phyloP scores from a whole-genome alignment of 108 stramenopile species.

The Tribonema minus region DNA sequence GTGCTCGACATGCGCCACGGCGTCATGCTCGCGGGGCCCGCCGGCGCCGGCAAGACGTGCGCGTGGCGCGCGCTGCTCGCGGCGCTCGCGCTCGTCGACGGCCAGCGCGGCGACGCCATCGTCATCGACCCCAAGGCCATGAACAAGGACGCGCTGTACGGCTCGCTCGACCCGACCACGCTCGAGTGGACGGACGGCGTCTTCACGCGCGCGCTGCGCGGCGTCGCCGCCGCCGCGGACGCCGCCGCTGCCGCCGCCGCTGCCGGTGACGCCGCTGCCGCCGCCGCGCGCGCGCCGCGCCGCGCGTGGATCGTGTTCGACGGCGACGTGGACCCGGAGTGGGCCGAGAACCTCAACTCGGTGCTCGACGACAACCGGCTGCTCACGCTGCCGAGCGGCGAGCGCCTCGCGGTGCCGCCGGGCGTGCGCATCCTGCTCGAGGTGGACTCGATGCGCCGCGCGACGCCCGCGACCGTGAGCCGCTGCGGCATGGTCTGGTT shows the following conservation, averaged over 20 bases:
- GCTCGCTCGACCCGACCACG: constrained; percentile 88
- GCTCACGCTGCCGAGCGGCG: constrained; percentile 89
- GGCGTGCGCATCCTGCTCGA: constrained; percentile 49
- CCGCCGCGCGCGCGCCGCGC: constrained; percentile 68
- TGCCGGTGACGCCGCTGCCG: constrained; percentile 52
- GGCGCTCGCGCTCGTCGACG: constrained; percentile 75
- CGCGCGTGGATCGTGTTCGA: constrained; percentile 94
- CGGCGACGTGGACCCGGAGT: constrained; percentile 94
- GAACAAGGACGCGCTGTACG: constrained; percentile 83
- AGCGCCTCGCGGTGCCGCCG: constrained; percentile 63
- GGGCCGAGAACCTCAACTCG: constrained; percentile 70
- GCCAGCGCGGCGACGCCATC: constrained; percentile 78
- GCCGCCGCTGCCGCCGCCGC: constrained; percentile 58
- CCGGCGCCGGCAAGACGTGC: constrained; percentile 74
- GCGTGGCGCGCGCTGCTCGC: constrained; percentile 72
- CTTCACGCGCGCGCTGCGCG: constrained; percentile 67
- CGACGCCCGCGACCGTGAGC: constrained; percentile 95
- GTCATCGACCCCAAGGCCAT: constrained; percentile 95
- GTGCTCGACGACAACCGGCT: constrained; percentile 95
- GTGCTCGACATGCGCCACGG: constrained; percentile 88
- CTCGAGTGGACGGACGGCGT: constrained; percentile 99
- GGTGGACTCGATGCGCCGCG: constrained; percentile 86
- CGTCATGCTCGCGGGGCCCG: constrained; percentile 89
- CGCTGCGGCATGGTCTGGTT: constrained; percentile 99
- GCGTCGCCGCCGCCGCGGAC: constrained; percentile 58